Evolutionary conservation across 768 basidiomycete genomes (phyloP).

Genomic region (Crucibulum laeve): DNA sequence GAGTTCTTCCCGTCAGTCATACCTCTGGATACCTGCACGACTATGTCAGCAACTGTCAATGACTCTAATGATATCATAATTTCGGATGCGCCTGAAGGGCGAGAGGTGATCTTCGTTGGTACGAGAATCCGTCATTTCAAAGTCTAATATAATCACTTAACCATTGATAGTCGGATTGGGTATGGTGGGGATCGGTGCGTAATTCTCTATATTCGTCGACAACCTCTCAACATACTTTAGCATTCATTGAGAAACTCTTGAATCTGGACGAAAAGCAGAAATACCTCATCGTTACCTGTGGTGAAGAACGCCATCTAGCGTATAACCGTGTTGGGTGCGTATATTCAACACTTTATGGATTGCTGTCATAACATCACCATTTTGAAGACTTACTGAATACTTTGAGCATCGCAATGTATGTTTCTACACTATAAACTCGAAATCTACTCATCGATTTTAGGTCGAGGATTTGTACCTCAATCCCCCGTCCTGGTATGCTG

Average conservation of each 20-base stretch:
- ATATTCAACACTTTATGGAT: neutral
- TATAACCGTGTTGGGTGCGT: slow-evolving; percentile 51
- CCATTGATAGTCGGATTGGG: slow-evolving; percentile 18
- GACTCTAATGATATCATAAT: neutral
- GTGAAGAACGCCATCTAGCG: slow-evolving; percentile 51
- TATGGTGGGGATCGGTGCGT: slow-evolving; percentile 56
- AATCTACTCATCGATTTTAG: slow-evolving; percentile 10
- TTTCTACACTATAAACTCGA: neutral
- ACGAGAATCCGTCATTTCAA: slow-evolving; percentile 1
- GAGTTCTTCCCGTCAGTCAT: too few species aligned
- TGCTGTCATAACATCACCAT: slow-evolving; percentile 1
- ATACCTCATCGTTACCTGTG: slow-evolving; percentile 55
- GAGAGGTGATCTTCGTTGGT: slow-evolving; percentile 23
- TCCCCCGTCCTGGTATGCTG: slow-evolving; percentile 50
- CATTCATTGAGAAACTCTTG: slow-evolving; percentile 69
- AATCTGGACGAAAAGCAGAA: slow-evolving; percentile 43
- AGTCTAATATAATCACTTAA: neutral
- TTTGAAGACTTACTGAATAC: slow-evolving; percentile 41
- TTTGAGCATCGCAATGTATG: slow-evolving; percentile 49
- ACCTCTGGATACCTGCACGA: too few species aligned
- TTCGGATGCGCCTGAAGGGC: slow-evolving; percentile 7
- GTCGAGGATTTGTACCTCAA: slow-evolving; percentile 61
- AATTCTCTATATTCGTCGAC: neutral
- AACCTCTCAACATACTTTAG: slow-evolving; percentile 17
- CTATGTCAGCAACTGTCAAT: neutral